phyloP scores from a whole-genome alignment of 257 asterid genomes.

The Dorcoceras hygrometricum region DNA sequence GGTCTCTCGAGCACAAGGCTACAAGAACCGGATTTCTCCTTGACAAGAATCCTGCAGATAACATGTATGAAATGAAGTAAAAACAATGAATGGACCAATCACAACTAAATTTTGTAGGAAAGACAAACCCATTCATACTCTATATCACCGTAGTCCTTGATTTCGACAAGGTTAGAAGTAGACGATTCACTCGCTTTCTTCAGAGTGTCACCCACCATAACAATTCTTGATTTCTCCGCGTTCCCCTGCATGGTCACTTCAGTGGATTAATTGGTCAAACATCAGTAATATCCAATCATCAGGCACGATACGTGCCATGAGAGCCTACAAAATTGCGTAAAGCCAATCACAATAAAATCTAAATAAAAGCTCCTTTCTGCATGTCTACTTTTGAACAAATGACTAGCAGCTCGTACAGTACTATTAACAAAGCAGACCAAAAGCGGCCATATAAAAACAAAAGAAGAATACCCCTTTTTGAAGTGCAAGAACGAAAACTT shows the following conservation, averaged over 20 bases:
- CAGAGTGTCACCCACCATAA: neutral
- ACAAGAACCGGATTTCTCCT: conserved; percentile 61
- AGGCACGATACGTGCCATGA: neutral
- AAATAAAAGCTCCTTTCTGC: too few relatives aligned
- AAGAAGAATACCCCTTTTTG: conserved; percentile 69
- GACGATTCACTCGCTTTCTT: neutral
- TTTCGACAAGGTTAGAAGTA: neutral
- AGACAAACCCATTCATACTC: neutral
- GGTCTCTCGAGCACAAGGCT: conserved; percentile 96
- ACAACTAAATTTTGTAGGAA: neutral
- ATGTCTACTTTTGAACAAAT: too few relatives aligned
- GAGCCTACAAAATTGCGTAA: neutral
- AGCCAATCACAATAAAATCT: neutral
- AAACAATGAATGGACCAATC: neutral
- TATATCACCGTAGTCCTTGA: neutral
- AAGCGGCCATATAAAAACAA: neutral
- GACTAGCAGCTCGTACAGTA: neutral
- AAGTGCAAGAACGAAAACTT: conserved; percentile 80
- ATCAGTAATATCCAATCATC: neutral
- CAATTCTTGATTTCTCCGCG: neutral
- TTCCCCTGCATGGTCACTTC: neutral
- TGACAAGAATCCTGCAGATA: conserved; percentile 63
- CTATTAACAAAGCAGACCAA: neutral
- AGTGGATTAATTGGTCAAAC: neutral
- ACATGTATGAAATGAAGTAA: conserved; percentile 17